phyloP scores from a whole-genome alignment of 805 yeast genomes.

The Nakazawaea ambrosiae region DNA sequence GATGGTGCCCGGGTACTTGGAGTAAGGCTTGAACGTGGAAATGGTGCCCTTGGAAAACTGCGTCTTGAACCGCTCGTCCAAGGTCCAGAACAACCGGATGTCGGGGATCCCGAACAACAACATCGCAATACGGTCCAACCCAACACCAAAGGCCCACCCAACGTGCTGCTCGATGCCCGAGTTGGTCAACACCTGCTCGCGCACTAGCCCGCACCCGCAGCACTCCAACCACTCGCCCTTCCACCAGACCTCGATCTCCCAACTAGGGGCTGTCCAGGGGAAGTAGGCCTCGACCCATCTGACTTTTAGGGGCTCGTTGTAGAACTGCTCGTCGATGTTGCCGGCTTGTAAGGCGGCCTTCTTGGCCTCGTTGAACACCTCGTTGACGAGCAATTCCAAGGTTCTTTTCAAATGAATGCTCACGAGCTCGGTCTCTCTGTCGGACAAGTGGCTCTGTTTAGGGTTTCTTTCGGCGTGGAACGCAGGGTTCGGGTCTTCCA shows the following conservation, averaged over 20 bases:
- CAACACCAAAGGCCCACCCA: constrained; percentile 98
- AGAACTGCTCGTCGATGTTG: constrained; percentile 41
- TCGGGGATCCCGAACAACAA: constrained; percentile 91
- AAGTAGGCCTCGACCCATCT: constrained; percentile 95
- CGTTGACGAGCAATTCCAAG: constrained; percentile 73
- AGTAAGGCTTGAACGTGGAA: constrained; percentile 74
- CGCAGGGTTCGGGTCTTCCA: constrained; percentile 64
- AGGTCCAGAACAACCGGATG: constrained; percentile 87
- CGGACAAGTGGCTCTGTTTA: constrained; percentile 71
- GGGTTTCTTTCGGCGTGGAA: constrained; percentile 59
- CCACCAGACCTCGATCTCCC: constrained; percentile 99
- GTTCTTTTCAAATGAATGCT: constrained; percentile 80
- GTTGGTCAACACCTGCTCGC: constrained; percentile 65
- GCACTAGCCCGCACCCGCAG: constrained; percentile 92
- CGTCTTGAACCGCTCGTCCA: constrained; percentile 63
- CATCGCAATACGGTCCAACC: constrained; percentile 95
- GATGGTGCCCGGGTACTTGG: constrained; percentile 80
- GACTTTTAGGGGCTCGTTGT: constrained; percentile 71
- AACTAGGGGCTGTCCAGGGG: constrained; percentile 98
- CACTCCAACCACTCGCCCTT: constrained; percentile 96
- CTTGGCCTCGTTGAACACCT: constrained; percentile 70
- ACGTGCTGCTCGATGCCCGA: constrained; percentile 63
- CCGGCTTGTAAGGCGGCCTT: constrained; percentile 57
- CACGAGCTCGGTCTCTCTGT: constrained; percentile 59
- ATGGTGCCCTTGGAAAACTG: constrained; percentile 70